phyloP scores from a whole-genome alignment of 2,329 filamentous ascomycete genomes.

The Talaromyces atroroseus region DNA sequence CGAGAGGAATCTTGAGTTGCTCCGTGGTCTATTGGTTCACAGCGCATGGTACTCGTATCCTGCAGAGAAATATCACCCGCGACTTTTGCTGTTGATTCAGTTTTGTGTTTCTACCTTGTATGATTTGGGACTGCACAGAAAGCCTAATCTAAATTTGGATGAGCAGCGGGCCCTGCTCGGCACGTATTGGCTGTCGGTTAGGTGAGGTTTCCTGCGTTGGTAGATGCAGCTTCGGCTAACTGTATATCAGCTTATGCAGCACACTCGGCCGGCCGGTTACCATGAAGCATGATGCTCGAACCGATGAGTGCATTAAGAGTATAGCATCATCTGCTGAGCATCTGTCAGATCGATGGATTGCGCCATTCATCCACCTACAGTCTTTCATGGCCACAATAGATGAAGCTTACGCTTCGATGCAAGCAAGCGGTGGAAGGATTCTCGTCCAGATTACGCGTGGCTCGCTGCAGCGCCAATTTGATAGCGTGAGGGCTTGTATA shows the following conservation, averaged over 20 bases:
- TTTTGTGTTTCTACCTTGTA: constrained; percentile 18
- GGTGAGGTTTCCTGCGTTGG: no score
- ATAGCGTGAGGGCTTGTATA: no score
- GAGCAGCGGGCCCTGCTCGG: no score
- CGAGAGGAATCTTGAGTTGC: constrained; percentile 22
- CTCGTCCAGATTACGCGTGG: constrained; percentile 13
- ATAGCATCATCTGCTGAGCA: constrained; percentile 8
- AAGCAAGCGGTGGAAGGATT: constrained; percentile 14
- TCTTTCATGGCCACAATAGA: constrained; percentile 19
- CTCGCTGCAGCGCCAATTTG: no score
- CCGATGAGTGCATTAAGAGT: no score
- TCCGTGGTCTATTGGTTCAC: constrained; percentile 20
- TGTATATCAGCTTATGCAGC: no score
- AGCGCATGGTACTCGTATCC: constrained; percentile 23
- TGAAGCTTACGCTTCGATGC: constrained; percentile 17
- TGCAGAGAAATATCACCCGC: constrained; percentile 19
- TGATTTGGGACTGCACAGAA: constrained; percentile 20
- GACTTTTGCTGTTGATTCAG: constrained; percentile 20
- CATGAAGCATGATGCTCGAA: no score
- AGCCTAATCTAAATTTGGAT: constrained; percentile 1
- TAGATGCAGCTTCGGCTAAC: no score
- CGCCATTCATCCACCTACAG: constrained; percentile 18
- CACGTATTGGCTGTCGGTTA: no score
- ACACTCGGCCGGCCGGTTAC: no score
- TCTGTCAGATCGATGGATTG: constrained; percentile 19